Evolutionary conservation across 371 early-diverging fungal species (phyloP).

Genomic region (Coemansia linderi): DNA sequence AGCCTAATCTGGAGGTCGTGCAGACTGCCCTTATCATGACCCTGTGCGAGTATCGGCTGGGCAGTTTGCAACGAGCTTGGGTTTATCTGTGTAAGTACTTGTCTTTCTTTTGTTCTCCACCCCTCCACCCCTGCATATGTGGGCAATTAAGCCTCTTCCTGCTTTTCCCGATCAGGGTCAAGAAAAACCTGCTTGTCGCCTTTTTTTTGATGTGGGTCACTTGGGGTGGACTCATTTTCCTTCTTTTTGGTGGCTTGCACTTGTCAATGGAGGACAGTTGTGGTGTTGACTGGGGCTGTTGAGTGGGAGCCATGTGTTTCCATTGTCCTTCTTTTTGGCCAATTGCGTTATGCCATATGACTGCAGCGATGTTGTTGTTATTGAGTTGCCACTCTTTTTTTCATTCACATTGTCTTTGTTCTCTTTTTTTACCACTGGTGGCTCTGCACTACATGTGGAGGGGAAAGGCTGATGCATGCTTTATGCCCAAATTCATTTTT

Average conservation of each 20-base stretch:
- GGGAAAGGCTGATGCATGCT: neutral
- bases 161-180: conserved; percentile 4
- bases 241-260: conserved; percentile 25
- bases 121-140: neutral
- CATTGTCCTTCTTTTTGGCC: conserved; percentile 12
- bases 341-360: neutral
- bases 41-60: conserved; percentile 52
- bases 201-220: conserved; percentile 1
- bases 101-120: neutral
- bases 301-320: conserved; percentile 15
- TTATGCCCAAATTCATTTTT: neutral
- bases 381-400: neutral
- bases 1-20: conserved; percentile 52
- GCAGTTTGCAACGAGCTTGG: conserved; percentile 51
- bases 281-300: neutral
- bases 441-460: conserved; percentile 7
- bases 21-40: conserved; percentile 54
- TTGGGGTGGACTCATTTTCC: conserved; percentile 1
- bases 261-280: conserved; percentile 13
- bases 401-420: neutral
- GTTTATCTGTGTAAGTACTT: conserved; percentile 52
- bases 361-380: conserved; percentile 5
- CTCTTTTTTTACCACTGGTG: neutral
- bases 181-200: neutral
- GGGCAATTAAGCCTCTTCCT: conserved; percentile 2